phyloP scores from a whole-genome alignment of 768 basidiomycete genomes.

The Amylocystis lapponica region DNA sequence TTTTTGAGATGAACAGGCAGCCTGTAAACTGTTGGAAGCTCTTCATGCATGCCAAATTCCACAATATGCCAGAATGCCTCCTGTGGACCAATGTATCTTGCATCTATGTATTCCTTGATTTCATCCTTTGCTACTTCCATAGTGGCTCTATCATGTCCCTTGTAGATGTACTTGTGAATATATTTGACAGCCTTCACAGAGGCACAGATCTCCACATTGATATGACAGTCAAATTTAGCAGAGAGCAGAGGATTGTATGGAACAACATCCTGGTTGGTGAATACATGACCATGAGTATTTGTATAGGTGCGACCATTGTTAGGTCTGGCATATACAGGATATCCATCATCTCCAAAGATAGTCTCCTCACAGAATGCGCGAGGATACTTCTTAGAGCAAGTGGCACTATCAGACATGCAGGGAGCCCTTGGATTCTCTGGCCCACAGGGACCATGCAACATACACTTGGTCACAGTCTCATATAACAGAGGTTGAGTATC shows the following conservation, averaged over 20 bases:
- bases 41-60: no score
- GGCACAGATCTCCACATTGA: slow-evolving; percentile 41
- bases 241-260: slow-evolving; percentile 33
- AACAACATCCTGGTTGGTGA: slow-evolving; percentile 37
- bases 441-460: slow-evolving; percentile 49
- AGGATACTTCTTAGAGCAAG: slow-evolving; percentile 41
- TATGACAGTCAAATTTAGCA: slow-evolving; percentile 37
- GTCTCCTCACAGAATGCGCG: slow-evolving; percentile 33
- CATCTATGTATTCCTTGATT: slow-evolving; percentile 29
- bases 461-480: slow-evolving; percentile 32
- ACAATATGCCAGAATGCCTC: slow-evolving; percentile 35
- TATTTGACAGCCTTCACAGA: slow-evolving; percentile 40
- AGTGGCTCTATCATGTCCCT: slow-evolving; percentile 38
- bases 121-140: slow-evolving; percentile 31
- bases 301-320: slow-evolving; percentile 28
- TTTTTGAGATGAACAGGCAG: slow-evolving; percentile 39
- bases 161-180: slow-evolving; percentile 44
- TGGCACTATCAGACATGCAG: slow-evolving; percentile 35
- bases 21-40: slow-evolving; percentile 34
- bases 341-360: slow-evolving; percentile 32
- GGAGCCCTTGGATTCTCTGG: no score
- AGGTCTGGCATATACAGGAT: slow-evolving; percentile 31
- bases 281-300: slow-evolving; percentile 20
- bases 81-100: slow-evolving; percentile 31
- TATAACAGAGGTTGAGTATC: slow-evolving; percentile 33